A percentile compares a stretch with the other conserved stretches of the same genome.
phyloP scores from a whole-genome alignment of 345 rosid genomes.

The Citrus australasica region DNA sequence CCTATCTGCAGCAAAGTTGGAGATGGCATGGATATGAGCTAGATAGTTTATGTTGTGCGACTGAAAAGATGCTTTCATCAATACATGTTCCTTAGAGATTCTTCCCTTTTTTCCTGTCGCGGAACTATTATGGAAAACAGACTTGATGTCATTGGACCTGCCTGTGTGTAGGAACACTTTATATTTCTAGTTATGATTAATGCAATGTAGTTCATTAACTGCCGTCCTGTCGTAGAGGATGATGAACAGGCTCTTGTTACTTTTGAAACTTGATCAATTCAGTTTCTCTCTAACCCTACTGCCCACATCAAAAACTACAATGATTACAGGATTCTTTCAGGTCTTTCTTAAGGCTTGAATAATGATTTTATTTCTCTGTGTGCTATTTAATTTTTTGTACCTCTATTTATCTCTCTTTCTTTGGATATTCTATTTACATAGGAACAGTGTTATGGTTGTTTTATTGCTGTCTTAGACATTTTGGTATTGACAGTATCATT shows the following conservation, averaged over 20 bases:
- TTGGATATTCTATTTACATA: not conserved
- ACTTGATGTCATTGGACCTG: constrained; percentile 46
- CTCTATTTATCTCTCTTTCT: not conserved
- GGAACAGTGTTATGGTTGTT: not conserved
- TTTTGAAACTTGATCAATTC: constrained; percentile 17
- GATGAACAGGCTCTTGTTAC: constrained; percentile 6
- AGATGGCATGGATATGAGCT: constrained; percentile 95
- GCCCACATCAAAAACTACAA: constrained; percentile 1
- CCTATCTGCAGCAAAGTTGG: constrained; percentile 94
- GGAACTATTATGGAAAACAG: constrained; percentile 45
- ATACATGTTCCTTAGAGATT: constrained; percentile 30
- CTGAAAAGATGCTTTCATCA: constrained; percentile 23
- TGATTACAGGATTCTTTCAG: constrained; percentile 6
- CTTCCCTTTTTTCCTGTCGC: constrained; percentile 24
- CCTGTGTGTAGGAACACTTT: constrained; percentile 53
- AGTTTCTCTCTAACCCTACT: constrained; percentile 22
- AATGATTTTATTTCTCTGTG: not conserved
- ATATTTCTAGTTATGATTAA: constrained; percentile 40
- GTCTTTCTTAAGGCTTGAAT: constrained; percentile 15
- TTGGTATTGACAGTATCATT: not conserved
- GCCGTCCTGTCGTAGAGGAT: constrained; percentile 25
- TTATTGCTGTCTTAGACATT: not conserved
- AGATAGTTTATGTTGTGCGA: constrained; percentile 40
- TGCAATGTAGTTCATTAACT: constrained; percentile 36
- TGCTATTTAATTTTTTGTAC: not conserved